Evolutionary conservation across 371 early-diverging fungal species (phyloP), one percentile per base, ranked within the genome.

Genomic region (Cladochytrium tenue): DNA sequence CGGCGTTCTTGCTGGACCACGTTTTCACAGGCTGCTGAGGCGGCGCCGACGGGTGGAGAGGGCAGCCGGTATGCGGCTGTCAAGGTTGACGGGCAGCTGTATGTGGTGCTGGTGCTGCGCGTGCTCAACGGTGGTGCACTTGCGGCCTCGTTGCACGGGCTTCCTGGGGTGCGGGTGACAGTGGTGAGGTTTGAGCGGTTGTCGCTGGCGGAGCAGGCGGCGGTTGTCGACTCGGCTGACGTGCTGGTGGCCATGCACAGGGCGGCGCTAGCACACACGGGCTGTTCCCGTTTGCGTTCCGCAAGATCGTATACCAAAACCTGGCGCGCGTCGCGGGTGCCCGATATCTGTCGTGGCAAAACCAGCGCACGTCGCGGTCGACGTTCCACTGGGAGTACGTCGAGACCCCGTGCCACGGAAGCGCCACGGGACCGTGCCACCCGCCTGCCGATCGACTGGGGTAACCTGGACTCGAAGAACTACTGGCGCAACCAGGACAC

Each of bases 401-500:
- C 33, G 56, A 71, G 28, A 30, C 5, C 31, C 30, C 56, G 60
- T 17, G 28, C 60, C n/a, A 76, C 77, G 0, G 31, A 69, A 28
- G 53, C 56, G 61, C 31, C 71, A 2, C 26, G 58, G 51, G 69
- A 67, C 20, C 3, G 64, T 3, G 65, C 73, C 13, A 62, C 20
- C 1, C 3, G 55, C 27, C 56, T 67, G 31, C 71, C 74, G 5
- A 76, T 76, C 34, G 67, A 72, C 57, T 78, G 78, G 76, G 65
- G 62, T 35, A 75, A 71, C 60, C 73, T 73, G 73, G 75, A 75
- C 63, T 73, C 71, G 31, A 78, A 78, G 52, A 76, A 78, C 55
- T 75, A 58, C 34, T 78, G 76, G 76, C 23, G 78, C 17, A 78
- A 76, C 58, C 78, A 76, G 52, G 78, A 78, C 65, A 73, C 71